Base-by-base conservation (phyloP, 2,329 filamentous ascomycete species). In the Coniochaeta prunicola region DNA sequence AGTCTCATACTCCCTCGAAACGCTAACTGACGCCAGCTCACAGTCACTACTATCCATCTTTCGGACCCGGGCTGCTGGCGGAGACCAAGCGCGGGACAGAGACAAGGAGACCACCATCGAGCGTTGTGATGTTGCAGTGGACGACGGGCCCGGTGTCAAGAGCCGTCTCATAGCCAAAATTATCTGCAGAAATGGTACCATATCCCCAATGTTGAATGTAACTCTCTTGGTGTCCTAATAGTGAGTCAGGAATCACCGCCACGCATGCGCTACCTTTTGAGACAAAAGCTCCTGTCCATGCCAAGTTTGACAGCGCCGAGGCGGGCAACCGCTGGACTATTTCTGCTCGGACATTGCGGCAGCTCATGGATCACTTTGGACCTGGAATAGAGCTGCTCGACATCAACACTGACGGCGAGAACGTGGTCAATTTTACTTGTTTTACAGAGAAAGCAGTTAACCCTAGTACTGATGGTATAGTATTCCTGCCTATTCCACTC, bases 341-440 rank as follows among this genome's bases (percentile, higher is more conserved):
- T 59, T 84, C 87, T 17, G 86, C 89, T 2, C 79, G 84, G 60
- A 87, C 87, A 0, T 73, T 93, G 57, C 83, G 87, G 61, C 88
- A 92, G 65, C 82, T 91, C 61, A 87, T 90, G 73, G 90, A 92
- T 60, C 89, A 91, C 67, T 92, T 92, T 67, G 88, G 89, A 0
- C 87, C 88, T 1, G 89, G 88, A 5, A 91, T 90, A 33, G 90
- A 93, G 70, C 87, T 92, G 64, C 80, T 93, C 2, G 90, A 92
- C 64, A 87, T 93, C 62, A 88, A 89, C 67, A 85, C 87, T 0
- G 85, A 91, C 61, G 85, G 86, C 13, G 85, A 89, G 57, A 83
- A 88, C 53, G 86, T 84, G 33, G 82, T 89, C 17, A 89, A 90
- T 59, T 90, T 93, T 66, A 90, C 89, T 28, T 92, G 89, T 68